A percentile compares a stretch with the other conserved stretches of the same genome.
Evolutionary conservation across 2,329 filamentous ascomycete genomes (phyloP).

Genomic region (Chaetoscypha palmicola): DNA sequence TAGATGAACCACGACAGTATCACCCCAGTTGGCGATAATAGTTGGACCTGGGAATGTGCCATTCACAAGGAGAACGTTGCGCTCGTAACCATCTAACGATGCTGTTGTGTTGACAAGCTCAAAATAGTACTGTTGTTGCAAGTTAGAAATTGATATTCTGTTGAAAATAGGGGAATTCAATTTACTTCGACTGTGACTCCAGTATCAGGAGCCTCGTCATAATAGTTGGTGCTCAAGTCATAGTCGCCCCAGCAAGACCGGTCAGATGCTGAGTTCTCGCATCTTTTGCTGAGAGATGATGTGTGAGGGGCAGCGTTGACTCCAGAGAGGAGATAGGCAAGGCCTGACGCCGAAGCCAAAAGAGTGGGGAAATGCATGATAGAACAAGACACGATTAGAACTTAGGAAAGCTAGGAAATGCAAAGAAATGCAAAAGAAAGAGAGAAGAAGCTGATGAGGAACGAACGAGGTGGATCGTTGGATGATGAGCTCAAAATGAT

Average conservation of each 20-base stretch:
- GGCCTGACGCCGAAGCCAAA: conserved; percentile 1
- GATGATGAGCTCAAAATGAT: background rate
- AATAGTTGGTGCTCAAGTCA: conserved; percentile 38
- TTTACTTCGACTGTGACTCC: conserved; percentile 43
- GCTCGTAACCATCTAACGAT: conserved; percentile 32
- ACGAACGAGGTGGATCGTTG: background rate
- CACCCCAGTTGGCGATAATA: conserved; percentile 22
- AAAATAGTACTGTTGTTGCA: conserved; percentile 22
- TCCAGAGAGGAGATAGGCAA: conserved; percentile 9
- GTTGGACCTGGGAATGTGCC: conserved; percentile 30
- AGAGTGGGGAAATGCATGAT: conserved; percentile 4
- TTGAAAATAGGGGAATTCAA: too few relatives aligned
- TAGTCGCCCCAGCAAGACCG: conserved; percentile 40
- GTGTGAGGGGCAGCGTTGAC: conserved; percentile 13
- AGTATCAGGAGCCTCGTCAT: conserved; percentile 34
- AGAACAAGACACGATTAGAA: too few relatives aligned
- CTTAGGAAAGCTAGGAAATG: too few relatives aligned
- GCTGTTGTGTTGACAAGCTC: conserved; percentile 23
- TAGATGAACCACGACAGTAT: conserved; percentile 47
- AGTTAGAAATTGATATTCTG: too few relatives aligned
- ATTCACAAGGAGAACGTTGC: conserved; percentile 45
- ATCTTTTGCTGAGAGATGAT: conserved; percentile 13
- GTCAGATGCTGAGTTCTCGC: conserved; percentile 20
- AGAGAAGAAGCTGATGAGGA: conserved; percentile 1
- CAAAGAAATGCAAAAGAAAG: too few relatives aligned